Evolutionary conservation across 2,329 filamentous ascomycete species (phyloP), one percentile per base, ranked within the genome.

Genomic region (Calycina herbarum): DNA sequence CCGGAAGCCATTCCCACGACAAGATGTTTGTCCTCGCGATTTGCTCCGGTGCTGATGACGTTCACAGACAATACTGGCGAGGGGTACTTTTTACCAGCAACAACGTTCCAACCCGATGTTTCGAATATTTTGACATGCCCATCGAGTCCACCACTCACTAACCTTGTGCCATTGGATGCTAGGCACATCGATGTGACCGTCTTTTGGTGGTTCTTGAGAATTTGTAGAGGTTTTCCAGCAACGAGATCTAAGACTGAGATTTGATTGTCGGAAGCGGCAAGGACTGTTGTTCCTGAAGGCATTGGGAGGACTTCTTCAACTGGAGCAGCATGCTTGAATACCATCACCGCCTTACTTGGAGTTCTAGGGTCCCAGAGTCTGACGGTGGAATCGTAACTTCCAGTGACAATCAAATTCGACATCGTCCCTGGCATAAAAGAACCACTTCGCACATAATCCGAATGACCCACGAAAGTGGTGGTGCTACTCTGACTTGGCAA

Each of bases 121-220:
- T 98, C 94, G 74, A 96, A 98, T 48, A 99, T 88, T 80, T 99
- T 99, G 80, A 98, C 89, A 78, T 98, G 95, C 10, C 95, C 96
- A 77, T 99, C 95, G 57, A 99, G 83, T 24, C 90, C 93, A 78
- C 93, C 95, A 70, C 90, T 94, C 63, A 99, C 86, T 64, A 99
- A 84, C 61, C 95, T 87, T 61, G 87, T 87, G 58, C 91, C 92
- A 71, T 91, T 87, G 57, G 92, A 94, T 7, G 93, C 94, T 40
- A 96, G 82, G 61, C 90, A 89, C 63, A 99, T 84, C 7, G 91
- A 89, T 0, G 95, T 98, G 67, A 99, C 94, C 0, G 95, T 97
- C 86, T 98, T 99, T 76, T 99, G 95, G 79, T 99, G 95, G 77
- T 96, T 98, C 72, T 89, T 89, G 69, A 99, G 89, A 75, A 96